Conservation (phyloP, 1,139 yeast species). For the Geotrichum carabidarum region DNA sequence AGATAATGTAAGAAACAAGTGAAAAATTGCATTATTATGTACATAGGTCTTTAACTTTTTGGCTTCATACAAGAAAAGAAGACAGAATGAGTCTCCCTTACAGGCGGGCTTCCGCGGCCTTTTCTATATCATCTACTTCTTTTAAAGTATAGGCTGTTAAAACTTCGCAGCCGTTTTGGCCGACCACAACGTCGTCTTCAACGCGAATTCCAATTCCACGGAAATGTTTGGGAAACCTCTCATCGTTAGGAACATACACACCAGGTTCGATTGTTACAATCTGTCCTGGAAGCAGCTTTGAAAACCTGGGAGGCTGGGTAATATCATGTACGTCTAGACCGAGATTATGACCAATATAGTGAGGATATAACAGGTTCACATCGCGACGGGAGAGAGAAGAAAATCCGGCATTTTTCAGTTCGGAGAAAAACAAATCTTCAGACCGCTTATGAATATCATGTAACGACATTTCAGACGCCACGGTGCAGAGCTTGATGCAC, state of each 20-base stretch:
- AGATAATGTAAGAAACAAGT: neutral
- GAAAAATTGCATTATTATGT: neutral
- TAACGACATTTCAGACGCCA: slow-evolving; percentile 48
- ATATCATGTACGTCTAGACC: slow-evolving; percentile 92
- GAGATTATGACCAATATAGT: slow-evolving; percentile 89
- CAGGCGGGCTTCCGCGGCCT: slow-evolving; percentile 20
- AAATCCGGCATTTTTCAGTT: slow-evolving; percentile 59
- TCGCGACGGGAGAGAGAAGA: slow-evolving; percentile 28
- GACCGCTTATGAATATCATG: slow-evolving; percentile 75
- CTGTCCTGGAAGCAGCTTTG: slow-evolving; percentile 31
- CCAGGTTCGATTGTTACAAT: slow-evolving; percentile 96
- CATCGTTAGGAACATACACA: slow-evolving; percentile 69
- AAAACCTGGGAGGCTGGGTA: slow-evolving; percentile 48
- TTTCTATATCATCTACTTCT: slow-evolving; percentile 74
- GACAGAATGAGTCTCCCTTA: too few relatives aligned
- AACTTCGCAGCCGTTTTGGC: slow-evolving; percentile 51
- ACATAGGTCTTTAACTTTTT: neutral
- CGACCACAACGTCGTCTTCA: slow-evolving; percentile 87
- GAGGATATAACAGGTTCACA: slow-evolving; percentile 64
- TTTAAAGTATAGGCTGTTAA: slow-evolving; percentile 79
- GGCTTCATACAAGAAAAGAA: too few relatives aligned
- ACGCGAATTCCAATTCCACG: slow-evolving; percentile 91
- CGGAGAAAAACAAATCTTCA: slow-evolving; percentile 53
- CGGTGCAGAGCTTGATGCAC: slow-evolving; percentile 67
- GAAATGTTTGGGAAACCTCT: slow-evolving; percentile 69